phyloP scores from a whole-genome alignment of 768 basidiomycete species.

The Phylloporus rhodoxanthus region DNA sequence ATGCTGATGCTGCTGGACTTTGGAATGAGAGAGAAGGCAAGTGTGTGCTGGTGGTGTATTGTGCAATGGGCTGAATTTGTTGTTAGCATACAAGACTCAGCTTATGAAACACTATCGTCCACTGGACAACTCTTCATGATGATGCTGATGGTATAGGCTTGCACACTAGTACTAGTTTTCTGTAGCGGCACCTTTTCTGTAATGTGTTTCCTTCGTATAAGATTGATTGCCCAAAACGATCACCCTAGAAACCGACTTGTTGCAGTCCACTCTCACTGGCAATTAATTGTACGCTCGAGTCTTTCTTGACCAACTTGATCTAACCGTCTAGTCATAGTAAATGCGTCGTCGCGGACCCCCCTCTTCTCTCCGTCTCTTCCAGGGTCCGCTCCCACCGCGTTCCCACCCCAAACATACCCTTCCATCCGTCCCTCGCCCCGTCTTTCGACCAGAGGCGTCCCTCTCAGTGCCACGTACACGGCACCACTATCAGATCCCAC shows the following conservation, averaged over 20 bases:
- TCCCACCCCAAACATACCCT: slow-evolving; percentile 57
- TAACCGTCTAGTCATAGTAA: not conserved
- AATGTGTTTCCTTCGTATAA: not conserved
- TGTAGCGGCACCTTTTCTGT: not conserved
- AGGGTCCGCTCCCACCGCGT: slow-evolving; percentile 59
- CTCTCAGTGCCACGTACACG: slow-evolving; percentile 16
- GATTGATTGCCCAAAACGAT: not conserved
- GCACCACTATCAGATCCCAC: slow-evolving; percentile 19
- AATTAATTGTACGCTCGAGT: not conserved
- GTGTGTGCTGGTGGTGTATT: slow-evolving; percentile 7
- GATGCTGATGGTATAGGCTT: slow-evolving; percentile 4
- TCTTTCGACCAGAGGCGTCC: slow-evolving; percentile 34
- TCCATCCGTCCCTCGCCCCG: slow-evolving; percentile 59
- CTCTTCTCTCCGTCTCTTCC: slow-evolving; percentile 53
- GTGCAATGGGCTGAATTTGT: not conserved
- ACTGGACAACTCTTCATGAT: slow-evolving; percentile 34
- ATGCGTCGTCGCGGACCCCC: slow-evolving; percentile 72
- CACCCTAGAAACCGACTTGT: not conserved
- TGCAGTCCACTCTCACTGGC: not conserved
- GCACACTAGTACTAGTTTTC: not conserved
- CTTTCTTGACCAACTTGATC: not conserved
- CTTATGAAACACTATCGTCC: slow-evolving; percentile 70
- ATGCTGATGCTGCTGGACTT: slow-evolving; percentile 76
- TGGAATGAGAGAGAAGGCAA: slow-evolving; percentile 71
- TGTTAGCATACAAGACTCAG: slow-evolving; percentile 63